Evolutionary conservation across 257 asterid species (phyloP).

Genomic region (Solanum lycopersicoides): DNA sequence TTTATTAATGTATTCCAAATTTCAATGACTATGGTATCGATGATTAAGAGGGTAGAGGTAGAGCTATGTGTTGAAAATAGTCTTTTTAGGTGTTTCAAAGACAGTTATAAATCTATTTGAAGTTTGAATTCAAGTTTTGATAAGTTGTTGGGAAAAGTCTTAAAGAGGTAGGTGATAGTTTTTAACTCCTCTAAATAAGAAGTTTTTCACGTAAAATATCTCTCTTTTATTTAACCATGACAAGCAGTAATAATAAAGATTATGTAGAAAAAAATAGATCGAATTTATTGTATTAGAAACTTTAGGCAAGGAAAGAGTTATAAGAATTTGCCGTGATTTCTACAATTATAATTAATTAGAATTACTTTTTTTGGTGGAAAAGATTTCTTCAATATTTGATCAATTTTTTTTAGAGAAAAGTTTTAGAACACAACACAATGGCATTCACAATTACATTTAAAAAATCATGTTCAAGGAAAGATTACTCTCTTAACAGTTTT

Average conservation of each 20-base stretch:
- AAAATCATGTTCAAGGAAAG: no score
- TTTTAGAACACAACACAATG: background rate
- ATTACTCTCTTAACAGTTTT: background rate
- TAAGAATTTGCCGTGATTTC: no score
- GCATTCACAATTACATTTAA: background rate
- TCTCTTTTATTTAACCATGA: no score
- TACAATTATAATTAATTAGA: background rate
- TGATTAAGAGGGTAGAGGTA: background rate
- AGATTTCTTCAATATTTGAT: background rate
- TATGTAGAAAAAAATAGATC: no score
- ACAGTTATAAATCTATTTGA: background rate
- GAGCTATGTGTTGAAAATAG: background rate
- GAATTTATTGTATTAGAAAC: no score
- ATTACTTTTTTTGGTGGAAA: background rate
- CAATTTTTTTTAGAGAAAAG: background rate
- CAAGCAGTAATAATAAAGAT: no score
- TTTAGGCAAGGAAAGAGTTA: no score
- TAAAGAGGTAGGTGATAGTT: background rate
- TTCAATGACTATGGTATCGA: background rate
- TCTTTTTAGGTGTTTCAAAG: background rate
- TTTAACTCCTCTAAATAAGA: background rate
- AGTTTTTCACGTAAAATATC: background rate
- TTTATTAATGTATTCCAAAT: background rate
- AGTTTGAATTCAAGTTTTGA: background rate
- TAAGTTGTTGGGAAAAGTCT: background rate